Conservation (phyloP, 805 yeast species). For the Candida insectorum region DNA sequence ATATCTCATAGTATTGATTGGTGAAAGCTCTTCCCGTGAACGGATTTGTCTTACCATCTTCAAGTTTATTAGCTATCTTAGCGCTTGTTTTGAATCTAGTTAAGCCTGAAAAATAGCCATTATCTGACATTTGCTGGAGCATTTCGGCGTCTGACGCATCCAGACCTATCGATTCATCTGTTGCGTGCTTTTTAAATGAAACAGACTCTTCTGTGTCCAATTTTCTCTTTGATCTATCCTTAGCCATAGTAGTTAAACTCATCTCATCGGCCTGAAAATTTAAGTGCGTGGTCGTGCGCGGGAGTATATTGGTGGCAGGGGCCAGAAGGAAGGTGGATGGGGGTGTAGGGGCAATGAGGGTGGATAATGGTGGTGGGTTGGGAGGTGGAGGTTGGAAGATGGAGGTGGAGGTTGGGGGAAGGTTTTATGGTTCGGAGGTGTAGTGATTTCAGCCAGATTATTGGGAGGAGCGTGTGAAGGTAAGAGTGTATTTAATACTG, state of each 20-base stretch:
- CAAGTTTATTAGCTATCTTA: slow-evolving; percentile 55
- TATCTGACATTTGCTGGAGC: slow-evolving; percentile 2
- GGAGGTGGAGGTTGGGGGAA: no score
- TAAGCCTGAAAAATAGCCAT: slow-evolving; percentile 15
- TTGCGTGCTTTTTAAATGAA: slow-evolving; percentile 2
- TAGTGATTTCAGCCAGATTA: no score
- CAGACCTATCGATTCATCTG: slow-evolving; percentile 6
- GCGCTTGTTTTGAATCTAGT: slow-evolving; percentile 66
- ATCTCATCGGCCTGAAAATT: slow-evolving; percentile 5
- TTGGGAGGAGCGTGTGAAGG: no score
- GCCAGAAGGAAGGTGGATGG: not conserved
- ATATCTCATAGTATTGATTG: slow-evolving; percentile 70
- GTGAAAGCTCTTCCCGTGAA: slow-evolving; percentile 70
- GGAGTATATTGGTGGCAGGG: not conserved
- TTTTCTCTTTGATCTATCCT: slow-evolving; percentile 8
- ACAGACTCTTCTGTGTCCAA: slow-evolving; percentile 1
- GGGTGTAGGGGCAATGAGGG: not conserved
- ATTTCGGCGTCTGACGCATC: slow-evolving; percentile 2
- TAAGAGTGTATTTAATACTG: no score
- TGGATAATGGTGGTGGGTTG: not conserved
- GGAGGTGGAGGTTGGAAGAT: no score
- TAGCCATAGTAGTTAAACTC: slow-evolving; percentile 2
- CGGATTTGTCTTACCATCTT: slow-evolving; percentile 62
- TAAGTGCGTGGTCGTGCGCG: not conserved
- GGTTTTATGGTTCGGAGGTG: no score